Conservation (phyloP, 495 filamentous ascomycete species). For the Penicillium waksmanii region DNA sequence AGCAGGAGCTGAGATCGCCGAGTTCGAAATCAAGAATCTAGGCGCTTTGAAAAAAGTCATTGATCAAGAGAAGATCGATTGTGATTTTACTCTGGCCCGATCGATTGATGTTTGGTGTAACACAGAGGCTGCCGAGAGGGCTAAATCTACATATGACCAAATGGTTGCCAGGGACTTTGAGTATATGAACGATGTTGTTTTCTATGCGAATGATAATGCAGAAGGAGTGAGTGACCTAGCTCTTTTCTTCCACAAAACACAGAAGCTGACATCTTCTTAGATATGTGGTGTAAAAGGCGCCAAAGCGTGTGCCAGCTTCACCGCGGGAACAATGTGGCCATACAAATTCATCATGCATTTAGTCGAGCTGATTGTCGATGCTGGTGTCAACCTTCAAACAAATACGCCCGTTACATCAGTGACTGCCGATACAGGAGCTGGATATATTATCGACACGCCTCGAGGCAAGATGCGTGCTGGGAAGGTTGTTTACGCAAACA, state of each 20-base stretch:
- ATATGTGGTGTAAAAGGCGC: constrained; percentile 39
- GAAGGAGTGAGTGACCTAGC: constrained; percentile 32
- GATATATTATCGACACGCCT: constrained; percentile 56
- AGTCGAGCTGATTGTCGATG: constrained; percentile 53
- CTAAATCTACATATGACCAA: constrained; percentile 33
- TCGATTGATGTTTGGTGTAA: constrained; percentile 44
- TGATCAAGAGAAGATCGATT: constrained; percentile 42
- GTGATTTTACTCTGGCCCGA: constrained; percentile 42
- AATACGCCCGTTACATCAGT: constrained; percentile 58
- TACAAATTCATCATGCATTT: constrained; percentile 68
- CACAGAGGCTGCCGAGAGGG: constrained; percentile 31
- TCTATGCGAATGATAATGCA: constrained; percentile 29
- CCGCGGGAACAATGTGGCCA: constrained; percentile 64
- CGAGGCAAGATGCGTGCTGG: constrained; percentile 56
- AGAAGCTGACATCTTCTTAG: constrained; percentile 11
- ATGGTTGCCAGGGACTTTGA: constrained; percentile 27
- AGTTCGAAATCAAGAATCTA: constrained; percentile 39
- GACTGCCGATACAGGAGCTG: constrained; percentile 25
- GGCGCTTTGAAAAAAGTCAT: constrained; percentile 35
- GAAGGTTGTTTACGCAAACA: constrained; percentile 69
- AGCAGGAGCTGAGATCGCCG: constrained; percentile 28
- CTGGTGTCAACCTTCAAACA: constrained; percentile 64
- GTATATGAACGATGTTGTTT: constrained; percentile 38
- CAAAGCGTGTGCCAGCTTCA: constrained; percentile 35
- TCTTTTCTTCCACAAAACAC: neutral